phyloP scores from a whole-genome alignment of 2,329 filamentous ascomycete species.

The Pyrenophora tritici-repentis region DNA sequence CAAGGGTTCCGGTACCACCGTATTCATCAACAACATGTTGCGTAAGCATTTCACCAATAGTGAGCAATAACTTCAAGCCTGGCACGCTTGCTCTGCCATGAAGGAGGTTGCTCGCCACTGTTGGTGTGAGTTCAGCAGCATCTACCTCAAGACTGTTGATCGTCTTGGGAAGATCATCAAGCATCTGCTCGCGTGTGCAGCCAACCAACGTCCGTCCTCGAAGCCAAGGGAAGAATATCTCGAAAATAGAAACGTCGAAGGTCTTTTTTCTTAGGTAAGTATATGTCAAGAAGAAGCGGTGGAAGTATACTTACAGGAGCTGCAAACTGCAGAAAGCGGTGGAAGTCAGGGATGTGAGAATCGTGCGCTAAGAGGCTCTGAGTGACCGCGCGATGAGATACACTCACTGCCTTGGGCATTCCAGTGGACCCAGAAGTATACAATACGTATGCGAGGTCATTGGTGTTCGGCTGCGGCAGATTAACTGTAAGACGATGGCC shows the following conservation, averaged over 20 bases:
- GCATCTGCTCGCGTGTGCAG: constrained; percentile 69
- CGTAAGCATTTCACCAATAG: constrained; percentile 93
- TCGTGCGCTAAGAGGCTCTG: constrained; percentile 85
- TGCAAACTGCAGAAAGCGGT: constrained; percentile 86
- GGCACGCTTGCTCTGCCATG: constrained; percentile 70
- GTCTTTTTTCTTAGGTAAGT: constrained; percentile 53
- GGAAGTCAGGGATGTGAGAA: constrained; percentile 73
- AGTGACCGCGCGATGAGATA: constrained; percentile 79
- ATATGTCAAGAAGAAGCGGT: background rate
- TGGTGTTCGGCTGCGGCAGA: constrained; percentile 21
- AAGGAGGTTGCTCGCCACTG: constrained; percentile 78
- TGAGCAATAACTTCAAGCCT: constrained; percentile 71
- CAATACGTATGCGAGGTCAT: constrained; percentile 79
- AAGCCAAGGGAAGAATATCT: constrained; percentile 87
- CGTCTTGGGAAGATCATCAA: constrained; percentile 73
- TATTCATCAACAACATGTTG: constrained; percentile 77
- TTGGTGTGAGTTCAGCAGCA: constrained; percentile 87
- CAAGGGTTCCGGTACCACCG: constrained; percentile 59
- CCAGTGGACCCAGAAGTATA: constrained; percentile 93
- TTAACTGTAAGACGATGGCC: constrained; percentile 22
- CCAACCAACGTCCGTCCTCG: constrained; percentile 74
- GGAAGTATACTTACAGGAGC: constrained; percentile 58
- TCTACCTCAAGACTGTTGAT: constrained; percentile 72
- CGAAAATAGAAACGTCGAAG: constrained; percentile 93
- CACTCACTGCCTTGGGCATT: constrained; percentile 81